Conservation (phyloP, 352 stramenopile species). For the Phytophthora aleatoria region DNA sequence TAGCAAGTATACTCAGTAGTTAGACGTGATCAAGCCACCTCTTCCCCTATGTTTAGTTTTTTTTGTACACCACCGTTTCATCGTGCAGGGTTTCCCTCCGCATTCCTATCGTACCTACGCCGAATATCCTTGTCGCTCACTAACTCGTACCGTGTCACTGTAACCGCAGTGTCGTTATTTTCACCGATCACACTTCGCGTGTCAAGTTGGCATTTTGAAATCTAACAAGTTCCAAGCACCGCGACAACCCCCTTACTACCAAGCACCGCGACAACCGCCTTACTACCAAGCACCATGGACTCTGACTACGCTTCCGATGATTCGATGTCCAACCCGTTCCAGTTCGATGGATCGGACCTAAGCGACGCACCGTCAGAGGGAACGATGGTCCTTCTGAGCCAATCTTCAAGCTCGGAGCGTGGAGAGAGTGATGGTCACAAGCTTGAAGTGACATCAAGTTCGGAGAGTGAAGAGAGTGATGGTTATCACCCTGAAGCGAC, state of each 20-base stretch:
- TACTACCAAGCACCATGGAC: neutral
- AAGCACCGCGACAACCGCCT: neutral
- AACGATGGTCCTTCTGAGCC: neutral
- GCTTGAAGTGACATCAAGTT: constrained; percentile 1
- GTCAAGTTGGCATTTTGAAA: neutral
- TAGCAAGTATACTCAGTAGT: neutral
- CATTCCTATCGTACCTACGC: neutral
- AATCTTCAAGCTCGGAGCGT: constrained; percentile 1
- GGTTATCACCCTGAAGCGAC: neutral
- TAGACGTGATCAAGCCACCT: neutral
- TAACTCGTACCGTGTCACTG: neutral
- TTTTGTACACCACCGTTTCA: neutral
- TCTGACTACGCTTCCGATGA: neutral
- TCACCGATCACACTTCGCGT: neutral
- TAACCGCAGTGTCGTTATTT: neutral
- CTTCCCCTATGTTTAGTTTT: no score
- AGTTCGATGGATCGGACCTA: neutral
- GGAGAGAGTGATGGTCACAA: neutral
- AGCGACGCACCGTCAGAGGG: neutral
- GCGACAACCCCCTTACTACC: neutral
- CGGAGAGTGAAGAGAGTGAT: neutral
- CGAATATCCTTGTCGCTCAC: neutral
- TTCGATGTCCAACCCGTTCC: neutral
- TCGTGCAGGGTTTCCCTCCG: neutral
- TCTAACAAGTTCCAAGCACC: neutral